These are phyloP conservation scores for Mycena rebaudengoi DNA, from an alignment of 768 basidiomycete species.

Conservation along the genomic window DNA sequence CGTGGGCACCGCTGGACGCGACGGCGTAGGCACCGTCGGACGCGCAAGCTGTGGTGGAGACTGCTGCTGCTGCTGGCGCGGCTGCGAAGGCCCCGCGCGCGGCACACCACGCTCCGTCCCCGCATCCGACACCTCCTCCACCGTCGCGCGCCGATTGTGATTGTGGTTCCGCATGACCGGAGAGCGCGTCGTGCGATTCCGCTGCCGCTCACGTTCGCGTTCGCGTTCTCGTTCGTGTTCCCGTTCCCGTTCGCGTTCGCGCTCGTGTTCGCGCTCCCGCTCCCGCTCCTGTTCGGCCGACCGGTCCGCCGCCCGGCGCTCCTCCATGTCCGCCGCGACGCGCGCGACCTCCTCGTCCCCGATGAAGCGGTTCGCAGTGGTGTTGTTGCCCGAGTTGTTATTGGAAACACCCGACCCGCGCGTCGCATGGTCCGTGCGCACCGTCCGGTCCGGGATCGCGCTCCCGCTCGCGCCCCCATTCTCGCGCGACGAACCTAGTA, in stretches of 20 bases:
- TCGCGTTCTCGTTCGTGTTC: slow-evolving; percentile 11
- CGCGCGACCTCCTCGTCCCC: slow-evolving; percentile 66
- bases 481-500: slow-evolving; percentile 39
- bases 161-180: slow-evolving; percentile 17
- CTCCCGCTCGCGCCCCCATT: slow-evolving; percentile 13
- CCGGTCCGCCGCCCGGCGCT: slow-evolving; percentile 63
- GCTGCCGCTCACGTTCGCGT: slow-evolving; percentile 11
- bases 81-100: slow-evolving; percentile 23
- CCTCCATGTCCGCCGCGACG: slow-evolving; percentile 73
- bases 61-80: background rate
- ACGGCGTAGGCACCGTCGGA: slow-evolving; percentile 3
- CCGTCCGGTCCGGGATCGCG: slow-evolving; percentile 49
- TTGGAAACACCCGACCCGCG: no score
- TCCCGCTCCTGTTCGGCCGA: slow-evolving; percentile 26
- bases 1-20: slow-evolving; percentile 13
- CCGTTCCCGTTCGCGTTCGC: slow-evolving; percentile 13
- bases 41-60: slow-evolving; percentile 4
- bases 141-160: slow-evolving; percentile 18
- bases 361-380: slow-evolving; percentile 50
- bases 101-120: slow-evolving; percentile 18
- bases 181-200: background rate
- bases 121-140: slow-evolving; percentile 21
- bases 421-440: slow-evolving; percentile 64
- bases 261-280: slow-evolving; percentile 3
- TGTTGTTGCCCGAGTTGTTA: slow-evolving; percentile 33